Evolutionary conservation across 768 basidiomycete genomes (phyloP), one percentile per base, ranked within the genome.

Genomic region (Tricholomella constricta): DNA sequence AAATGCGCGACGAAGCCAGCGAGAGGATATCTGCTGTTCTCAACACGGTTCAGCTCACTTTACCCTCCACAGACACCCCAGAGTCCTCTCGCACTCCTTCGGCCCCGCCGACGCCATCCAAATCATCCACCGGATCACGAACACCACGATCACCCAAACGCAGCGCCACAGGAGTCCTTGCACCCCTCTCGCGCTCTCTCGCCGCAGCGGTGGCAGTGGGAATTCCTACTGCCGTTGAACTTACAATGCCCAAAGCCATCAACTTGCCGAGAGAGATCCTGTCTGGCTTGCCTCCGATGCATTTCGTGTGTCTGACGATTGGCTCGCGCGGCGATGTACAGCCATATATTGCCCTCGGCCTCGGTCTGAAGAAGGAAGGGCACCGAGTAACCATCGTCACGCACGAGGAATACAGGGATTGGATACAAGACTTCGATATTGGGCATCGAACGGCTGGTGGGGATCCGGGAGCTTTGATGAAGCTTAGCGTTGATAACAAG

Each of bases 401-500:
- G 2, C 84, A 86, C 60, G 74, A 77, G 51, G 81, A 81, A 46
- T 86, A 75, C 53, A 66, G 63, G 57, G 66, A 61, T 1, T 87
- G 85, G 85, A 69, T 87, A 26, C 75, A 77, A 52, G 76, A 80
- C 6, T 87, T 82, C 62, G 83, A 80, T 3, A 72, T 88, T 51
- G 70, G 67, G 32, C 83, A 85, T 65, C 75, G 84, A 23, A 76
- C 78, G 31, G 84, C 85, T 14, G 86, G 86, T 2, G 86, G 85
- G 6, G 86, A 88, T 67, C 85, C 86, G 0, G 84, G 82, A 0
- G 80, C 81, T 2, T 62, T 87, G 63, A 87, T 87, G 85, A 84
- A 85, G 60, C 71, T 87, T 4, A 82, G 72, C 48, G 72, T 73
- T 9, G 68, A 72, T n/a, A 69, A 72, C 48, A 74, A 71, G 59